These are phyloP conservation scores for Thermothelomyces thermophilus DNA, from an alignment of 2,329 filamentous ascomycete species.

Conservation along the genomic window DNA sequence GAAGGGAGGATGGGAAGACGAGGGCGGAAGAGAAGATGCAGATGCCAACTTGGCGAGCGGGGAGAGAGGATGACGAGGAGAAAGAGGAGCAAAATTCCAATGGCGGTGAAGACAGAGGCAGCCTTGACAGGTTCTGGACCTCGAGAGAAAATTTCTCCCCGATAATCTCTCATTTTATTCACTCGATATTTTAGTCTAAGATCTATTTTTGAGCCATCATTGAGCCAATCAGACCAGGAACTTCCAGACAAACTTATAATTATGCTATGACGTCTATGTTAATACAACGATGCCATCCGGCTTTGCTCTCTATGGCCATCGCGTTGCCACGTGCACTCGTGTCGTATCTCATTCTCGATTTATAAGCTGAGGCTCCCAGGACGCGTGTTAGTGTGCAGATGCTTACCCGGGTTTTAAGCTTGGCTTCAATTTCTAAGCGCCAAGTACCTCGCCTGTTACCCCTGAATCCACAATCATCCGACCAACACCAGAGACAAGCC, in stretches of 20 bases:
- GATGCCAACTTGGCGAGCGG: background rate
- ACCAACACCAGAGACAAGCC: background rate
- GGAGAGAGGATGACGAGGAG: background rate
- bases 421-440: slow-evolving; percentile 14
- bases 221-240: no score
- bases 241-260: no score
- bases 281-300: no score
- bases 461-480: background rate
- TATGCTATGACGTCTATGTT: no score
- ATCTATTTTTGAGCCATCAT: no score
- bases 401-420: slow-evolving; percentile 2
- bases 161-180: no score
- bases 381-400: background rate
- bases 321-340: background rate
- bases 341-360: background rate
- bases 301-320: background rate
- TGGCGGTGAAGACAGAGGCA: no score
- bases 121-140: no score
- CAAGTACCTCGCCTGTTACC: background rate
- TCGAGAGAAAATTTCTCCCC: no score
- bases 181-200: no score
- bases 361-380: slow-evolving; percentile 2
- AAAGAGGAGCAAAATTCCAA: no score
- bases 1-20: background rate
- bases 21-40: background rate